Base-by-base conservation (phyloP, 345 rosid species). In the Ailanthus altissimus region DNA sequence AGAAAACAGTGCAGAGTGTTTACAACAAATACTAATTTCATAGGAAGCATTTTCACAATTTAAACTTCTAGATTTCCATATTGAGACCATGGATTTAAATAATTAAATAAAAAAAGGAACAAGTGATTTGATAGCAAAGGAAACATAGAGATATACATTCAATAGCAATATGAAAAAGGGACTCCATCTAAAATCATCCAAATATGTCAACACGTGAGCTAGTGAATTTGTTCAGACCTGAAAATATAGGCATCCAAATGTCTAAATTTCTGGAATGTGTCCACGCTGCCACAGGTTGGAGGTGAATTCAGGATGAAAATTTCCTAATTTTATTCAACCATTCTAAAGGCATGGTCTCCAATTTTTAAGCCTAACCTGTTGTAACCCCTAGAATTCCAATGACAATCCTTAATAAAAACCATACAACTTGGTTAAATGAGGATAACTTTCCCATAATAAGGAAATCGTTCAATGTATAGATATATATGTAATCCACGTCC, bases 181-280 rank as follows among this genome's bases (percentile, higher is more conserved):
- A 53, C 45, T 70, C 15, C 8, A 54, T 12, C 16, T 20, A 54
- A 56, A 21, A 42, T n/a, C 1, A 54, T 47, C 16, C 28, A 51
- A 36, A 2, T 32, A 32, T 32, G 74, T 70, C 18, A 28, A 64
- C 12, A 5, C 5, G 45, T 26, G 23, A 47, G 58, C 21, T 8
- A 7, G 47, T 28, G 38, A 32, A 70, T 51, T 54, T 68, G 20
- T 20, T 15, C 21, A 32, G 16, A 42, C 42, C 46, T 51, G 46
- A 51, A 70, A 54, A 70, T 70, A 73, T 18, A 45, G 60, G 42
- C 42, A 45, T 8, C 45, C 63, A 73, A 28, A 58, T 4, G 43
- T 43, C 16, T 5, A 42, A 69, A 47, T 28, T 62, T 20, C 20
- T 20, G 46, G 69, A 61, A 16, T 20, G n/a, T 18, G 5, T 25